Conservation (phyloP, 495 filamentous ascomycete species). For the Coniosporium apollinis region DNA sequence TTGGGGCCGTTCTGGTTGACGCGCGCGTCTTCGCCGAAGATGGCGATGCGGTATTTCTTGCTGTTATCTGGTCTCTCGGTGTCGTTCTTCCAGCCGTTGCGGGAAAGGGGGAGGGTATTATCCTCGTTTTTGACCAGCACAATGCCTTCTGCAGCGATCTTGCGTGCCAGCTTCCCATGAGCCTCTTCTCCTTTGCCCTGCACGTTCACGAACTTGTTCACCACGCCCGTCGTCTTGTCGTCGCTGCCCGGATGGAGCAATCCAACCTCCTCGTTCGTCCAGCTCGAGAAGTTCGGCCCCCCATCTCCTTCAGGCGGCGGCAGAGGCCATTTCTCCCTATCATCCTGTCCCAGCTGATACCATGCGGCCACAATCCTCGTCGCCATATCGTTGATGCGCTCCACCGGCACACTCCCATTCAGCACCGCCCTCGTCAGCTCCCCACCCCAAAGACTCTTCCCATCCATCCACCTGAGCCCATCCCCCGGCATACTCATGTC, state of each 20-base stretch:
- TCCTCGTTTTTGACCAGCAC: constrained; percentile 69
- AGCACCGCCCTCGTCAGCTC: constrained; percentile 61
- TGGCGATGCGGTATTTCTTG: constrained; percentile 42
- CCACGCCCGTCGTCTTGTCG: constrained; percentile 38
- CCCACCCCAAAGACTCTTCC: constrained; percentile 63
- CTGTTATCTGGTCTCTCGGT: constrained; percentile 16
- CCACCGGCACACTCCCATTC: constrained; percentile 69
- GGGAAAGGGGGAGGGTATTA: constrained; percentile 40
- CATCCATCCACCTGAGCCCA: constrained; percentile 58
- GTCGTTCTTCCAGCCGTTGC: constrained; percentile 25
- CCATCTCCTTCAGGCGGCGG: constrained; percentile 41
- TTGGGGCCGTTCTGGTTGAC: constrained; percentile 51
- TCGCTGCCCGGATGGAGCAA: constrained; percentile 46
- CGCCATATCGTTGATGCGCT: constrained; percentile 84
- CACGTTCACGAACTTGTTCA: constrained; percentile 65
- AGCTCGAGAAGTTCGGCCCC: constrained; percentile 82
- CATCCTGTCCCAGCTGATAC: constrained; percentile 80
- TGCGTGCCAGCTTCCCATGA: constrained; percentile 51
- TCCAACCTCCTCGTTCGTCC: constrained; percentile 58
- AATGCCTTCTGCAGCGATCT: constrained; percentile 69
- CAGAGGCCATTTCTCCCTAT: constrained; percentile 38
- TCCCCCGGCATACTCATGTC: constrained; percentile 97
- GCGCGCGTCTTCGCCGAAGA: constrained; percentile 78
- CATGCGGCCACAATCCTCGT: constrained; percentile 80
- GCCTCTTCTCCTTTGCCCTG: constrained; percentile 41